Conservation (phyloP, 2,329 filamentous ascomycete genomes). For the Bimuria novae-zelandiae region DNA sequence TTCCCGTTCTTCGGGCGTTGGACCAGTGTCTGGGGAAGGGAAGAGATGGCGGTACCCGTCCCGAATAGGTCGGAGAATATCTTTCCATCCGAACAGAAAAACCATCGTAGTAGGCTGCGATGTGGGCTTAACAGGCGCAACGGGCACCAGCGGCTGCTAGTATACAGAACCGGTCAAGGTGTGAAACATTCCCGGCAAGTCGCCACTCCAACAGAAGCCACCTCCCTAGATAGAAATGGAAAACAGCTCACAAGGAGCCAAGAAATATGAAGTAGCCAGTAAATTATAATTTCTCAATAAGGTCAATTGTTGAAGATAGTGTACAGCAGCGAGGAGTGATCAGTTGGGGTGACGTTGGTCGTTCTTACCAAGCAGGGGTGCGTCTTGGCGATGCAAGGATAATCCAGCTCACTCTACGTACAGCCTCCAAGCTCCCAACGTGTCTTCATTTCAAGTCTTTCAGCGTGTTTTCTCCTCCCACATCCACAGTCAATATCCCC, state of each 20-base stretch:
- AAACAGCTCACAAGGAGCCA: background rate
- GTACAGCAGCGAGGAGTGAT: no score
- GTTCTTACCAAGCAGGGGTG: no score
- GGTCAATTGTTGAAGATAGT: no score
- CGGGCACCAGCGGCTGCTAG: background rate
- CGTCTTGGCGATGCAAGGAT: constrained; percentile 42
- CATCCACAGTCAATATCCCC: constrained; percentile 15
- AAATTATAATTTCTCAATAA: no score
- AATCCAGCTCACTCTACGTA: constrained; percentile 26
- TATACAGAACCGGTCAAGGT: background rate
- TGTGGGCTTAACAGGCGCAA: background rate
- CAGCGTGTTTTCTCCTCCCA: constrained; percentile 14
- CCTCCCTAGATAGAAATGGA: background rate
- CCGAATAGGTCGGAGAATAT: constrained; percentile 45
- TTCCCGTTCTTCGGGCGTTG: constrained; percentile 39
- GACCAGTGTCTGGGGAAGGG: constrained; percentile 39
- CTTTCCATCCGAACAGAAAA: constrained; percentile 42
- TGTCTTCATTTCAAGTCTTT: constrained; percentile 38
- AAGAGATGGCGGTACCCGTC: constrained; percentile 47
- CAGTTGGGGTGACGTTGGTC: constrained; percentile 21
- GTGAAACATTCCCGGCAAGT: constrained; percentile 3
- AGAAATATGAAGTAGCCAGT: no score
- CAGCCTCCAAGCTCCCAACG: constrained; percentile 37
- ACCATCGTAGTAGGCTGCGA: constrained; percentile 21
- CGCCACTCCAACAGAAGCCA: background rate